Conservation (phyloP, 345 rosid genomes). For the Salix dunnii region DNA sequence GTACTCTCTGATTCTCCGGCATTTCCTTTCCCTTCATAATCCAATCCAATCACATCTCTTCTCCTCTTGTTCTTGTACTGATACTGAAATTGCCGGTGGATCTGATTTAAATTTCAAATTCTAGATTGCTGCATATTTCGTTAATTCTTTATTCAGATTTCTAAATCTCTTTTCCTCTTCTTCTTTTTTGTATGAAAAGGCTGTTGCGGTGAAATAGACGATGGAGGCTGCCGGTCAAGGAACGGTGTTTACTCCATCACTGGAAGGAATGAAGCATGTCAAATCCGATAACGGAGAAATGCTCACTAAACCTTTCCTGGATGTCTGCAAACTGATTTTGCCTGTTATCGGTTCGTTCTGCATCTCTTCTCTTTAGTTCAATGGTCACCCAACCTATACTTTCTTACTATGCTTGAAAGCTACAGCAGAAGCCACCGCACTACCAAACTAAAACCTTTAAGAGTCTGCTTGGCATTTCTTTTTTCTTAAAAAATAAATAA, state of each 20-base stretch:
- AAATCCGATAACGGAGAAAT: constrained; percentile 68
- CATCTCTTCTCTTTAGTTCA: neutral
- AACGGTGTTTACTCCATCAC: constrained; percentile 69
- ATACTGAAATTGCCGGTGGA: neutral
- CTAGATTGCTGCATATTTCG: no score
- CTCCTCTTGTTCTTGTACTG: neutral
- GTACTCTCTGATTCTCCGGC: neutral
- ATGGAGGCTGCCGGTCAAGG: constrained; percentile 57
- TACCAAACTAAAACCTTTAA: neutral
- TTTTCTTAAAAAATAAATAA: neutral
- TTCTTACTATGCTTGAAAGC: no score
- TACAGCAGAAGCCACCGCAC: no score
- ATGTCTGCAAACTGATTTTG: constrained; percentile 76
- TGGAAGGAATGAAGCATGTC: constrained; percentile 86
- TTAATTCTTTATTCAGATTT: neutral
- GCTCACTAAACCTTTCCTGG: constrained; percentile 79
- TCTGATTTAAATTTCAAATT: neutral
- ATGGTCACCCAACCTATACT: no score
- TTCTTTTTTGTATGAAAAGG: neutral
- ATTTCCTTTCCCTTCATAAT: neutral
- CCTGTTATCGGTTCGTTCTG: constrained; percentile 65
- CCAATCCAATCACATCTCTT: neutral
- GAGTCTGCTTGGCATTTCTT: neutral
- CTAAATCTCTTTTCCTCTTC: neutral
- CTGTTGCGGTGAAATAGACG: constrained; percentile 3